Percentiles rank a stretch among this genome's conserved stretches.
Conservation (phyloP, 2,329 filamentous ascomycete genomes). For the Calonectria multiphialidica region DNA sequence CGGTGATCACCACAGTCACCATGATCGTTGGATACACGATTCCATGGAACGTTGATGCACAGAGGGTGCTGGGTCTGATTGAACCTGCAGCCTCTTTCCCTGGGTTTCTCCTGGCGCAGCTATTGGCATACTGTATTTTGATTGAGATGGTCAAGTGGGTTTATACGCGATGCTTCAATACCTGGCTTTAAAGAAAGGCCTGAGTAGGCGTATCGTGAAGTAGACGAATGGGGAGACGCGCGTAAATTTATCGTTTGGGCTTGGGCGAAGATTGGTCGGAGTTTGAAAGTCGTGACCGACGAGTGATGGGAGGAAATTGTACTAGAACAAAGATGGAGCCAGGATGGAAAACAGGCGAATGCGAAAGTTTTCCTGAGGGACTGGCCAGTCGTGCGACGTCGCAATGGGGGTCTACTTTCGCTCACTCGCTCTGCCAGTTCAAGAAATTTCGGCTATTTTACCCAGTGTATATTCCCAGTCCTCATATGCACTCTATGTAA, state of each 20-base stretch:
- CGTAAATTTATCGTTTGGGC: too few species aligned
- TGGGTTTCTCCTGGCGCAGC: conserved; percentile 1
- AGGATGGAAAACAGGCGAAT: too few species aligned
- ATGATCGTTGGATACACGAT: neutral
- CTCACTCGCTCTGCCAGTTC: too few species aligned
- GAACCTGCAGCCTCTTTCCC: neutral
- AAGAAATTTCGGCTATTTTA: too few species aligned
- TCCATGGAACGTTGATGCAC: neutral
- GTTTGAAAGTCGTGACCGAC: neutral
- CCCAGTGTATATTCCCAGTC: too few species aligned
- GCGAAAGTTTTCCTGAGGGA: too few species aligned
- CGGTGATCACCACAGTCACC: neutral
- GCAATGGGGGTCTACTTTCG: too few species aligned
- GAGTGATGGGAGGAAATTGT: neutral
- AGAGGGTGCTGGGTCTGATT: neutral
- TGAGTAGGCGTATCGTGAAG: neutral
- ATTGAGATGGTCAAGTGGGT: neutral
- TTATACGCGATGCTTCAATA: neutral
- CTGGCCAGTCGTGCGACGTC: too few species aligned
- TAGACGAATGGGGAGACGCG: too few species aligned
- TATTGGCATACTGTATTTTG: neutral
- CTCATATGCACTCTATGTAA: too few species aligned
- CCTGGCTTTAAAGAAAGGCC: neutral
- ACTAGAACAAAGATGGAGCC: neutral
- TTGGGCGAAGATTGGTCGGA: neutral